Percentiles rank a stretch among this genome's conserved stretches.
Evolutionary conservation across 306 rosid species (phyloP).

Genomic region (Lathyrus sativus): DNA sequence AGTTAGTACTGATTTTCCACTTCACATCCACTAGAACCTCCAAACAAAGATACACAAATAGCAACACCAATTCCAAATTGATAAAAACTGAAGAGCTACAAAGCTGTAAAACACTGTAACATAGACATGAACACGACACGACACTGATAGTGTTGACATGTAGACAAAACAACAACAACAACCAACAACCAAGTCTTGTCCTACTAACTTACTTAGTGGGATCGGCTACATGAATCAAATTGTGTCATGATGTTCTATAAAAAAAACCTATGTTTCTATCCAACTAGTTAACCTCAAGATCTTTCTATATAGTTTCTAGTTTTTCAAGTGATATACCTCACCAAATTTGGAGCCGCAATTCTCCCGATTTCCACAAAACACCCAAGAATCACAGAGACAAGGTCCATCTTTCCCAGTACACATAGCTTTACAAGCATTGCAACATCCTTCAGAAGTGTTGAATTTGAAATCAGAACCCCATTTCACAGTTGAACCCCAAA

Average conservation of each 20-base stretch:
- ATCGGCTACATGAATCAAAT: too few relatives aligned
- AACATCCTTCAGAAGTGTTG: conserved; percentile 67
- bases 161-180: neutral
- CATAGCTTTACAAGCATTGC: conserved; percentile 85
- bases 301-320: too few relatives aligned
- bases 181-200: too few relatives aligned
- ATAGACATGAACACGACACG: neutral
- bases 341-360: conserved; percentile 83
- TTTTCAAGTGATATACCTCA: conserved; percentile 60
- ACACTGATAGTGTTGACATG: neutral
- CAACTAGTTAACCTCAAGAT: too few relatives aligned
- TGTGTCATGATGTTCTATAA: too few relatives aligned
- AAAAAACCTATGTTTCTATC: too few relatives aligned
- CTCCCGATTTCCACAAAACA: conserved; percentile 72
- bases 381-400: conserved; percentile 89
- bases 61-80: neutral
- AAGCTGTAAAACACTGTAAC: neutral
- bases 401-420: conserved; percentile 89
- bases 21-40: too few relatives aligned
- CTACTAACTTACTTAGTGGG: too few relatives aligned
- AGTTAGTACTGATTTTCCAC: too few relatives aligned
- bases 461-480: conserved; percentile 93
- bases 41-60: neutral
- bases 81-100: conserved; percentile 1
- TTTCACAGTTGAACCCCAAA: conserved; percentile 91